Conservation (phyloP, 148 eudicot species). For the Cornus kousa region DNA sequence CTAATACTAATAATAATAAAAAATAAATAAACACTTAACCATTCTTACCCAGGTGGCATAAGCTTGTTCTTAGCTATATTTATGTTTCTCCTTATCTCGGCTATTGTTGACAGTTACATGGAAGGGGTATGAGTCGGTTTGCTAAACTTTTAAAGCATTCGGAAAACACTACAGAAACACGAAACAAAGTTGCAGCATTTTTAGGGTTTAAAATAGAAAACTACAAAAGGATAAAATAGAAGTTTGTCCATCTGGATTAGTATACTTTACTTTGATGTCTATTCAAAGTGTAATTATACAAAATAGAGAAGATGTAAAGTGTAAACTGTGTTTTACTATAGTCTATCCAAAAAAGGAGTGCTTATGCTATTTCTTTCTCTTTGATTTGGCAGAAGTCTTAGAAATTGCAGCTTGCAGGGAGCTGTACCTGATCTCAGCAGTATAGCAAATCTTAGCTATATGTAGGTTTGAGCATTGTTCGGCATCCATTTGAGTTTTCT, state of each 20-base stretch:
- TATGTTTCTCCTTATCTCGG: background rate
- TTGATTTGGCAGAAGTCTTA: conserved; percentile 67
- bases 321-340: background rate
- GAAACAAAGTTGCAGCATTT: too few relatives aligned
- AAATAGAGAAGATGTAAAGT: too few relatives aligned
- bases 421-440: conserved; percentile 69
- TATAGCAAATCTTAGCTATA: conserved; percentile 55
- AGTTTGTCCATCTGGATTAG: too few relatives aligned
- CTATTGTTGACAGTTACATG: background rate
- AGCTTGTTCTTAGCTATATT: background rate
- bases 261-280: too few relatives aligned
- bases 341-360: background rate
- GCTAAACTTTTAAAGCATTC: too few relatives aligned
- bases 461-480: conserved; percentile 47
- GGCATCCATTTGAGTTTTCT: background rate
- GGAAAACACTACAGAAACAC: too few relatives aligned
- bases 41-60: background rate
- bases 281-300: too few relatives aligned
- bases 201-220: too few relatives aligned
- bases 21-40: background rate
- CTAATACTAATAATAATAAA: too few relatives aligned
- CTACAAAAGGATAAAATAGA: too few relatives aligned
- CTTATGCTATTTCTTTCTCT: conserved; percentile 11
- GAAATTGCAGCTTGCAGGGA: conserved; percentile 84
- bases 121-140: background rate